Evolutionary conservation across 768 basidiomycete genomes (phyloP).

Genomic region (Pholiota microspora): DNA sequence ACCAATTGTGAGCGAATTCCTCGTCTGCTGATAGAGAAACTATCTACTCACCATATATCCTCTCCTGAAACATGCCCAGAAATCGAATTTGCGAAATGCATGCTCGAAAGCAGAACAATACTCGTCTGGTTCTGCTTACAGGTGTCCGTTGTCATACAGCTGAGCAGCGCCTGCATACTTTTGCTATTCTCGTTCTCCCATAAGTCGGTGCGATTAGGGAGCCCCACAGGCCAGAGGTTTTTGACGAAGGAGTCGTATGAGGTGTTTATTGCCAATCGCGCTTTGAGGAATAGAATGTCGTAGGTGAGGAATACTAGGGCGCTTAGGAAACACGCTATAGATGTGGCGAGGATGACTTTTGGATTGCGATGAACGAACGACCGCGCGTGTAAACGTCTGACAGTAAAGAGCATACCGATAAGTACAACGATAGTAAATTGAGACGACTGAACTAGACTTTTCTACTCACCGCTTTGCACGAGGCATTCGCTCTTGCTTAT

Average conservation of each 20-base stretch:
- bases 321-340: not conserved
- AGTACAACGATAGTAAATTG: too few relatives aligned
- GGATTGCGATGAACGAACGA: not conserved
- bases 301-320: not conserved
- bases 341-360: not conserved
- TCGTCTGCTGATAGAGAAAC: too few relatives aligned
- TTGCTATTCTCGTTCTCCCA: conserved; percentile 9
- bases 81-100: conserved; percentile 3
- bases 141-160: not conserved
- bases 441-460: not conserved
- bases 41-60: conserved; percentile 4
- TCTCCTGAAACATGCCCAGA: conserved; percentile 7
- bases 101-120: conserved; percentile 2
- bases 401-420: too few relatives aligned
- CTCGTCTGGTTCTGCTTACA: conserved; percentile 3
- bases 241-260: conserved; percentile 3
- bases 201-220: conserved; percentile 6
- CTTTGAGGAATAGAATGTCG: conserved; percentile 5
- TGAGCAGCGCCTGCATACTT: conserved; percentile 2
- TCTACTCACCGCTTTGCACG: not conserved
- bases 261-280: not conserved
- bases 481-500: not conserved
- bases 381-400: not conserved
- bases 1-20: not conserved
- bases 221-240: conserved; percentile 4